Conservation (phyloP, 2,329 filamentous ascomycete genomes). For the Lojkania enalia region DNA sequence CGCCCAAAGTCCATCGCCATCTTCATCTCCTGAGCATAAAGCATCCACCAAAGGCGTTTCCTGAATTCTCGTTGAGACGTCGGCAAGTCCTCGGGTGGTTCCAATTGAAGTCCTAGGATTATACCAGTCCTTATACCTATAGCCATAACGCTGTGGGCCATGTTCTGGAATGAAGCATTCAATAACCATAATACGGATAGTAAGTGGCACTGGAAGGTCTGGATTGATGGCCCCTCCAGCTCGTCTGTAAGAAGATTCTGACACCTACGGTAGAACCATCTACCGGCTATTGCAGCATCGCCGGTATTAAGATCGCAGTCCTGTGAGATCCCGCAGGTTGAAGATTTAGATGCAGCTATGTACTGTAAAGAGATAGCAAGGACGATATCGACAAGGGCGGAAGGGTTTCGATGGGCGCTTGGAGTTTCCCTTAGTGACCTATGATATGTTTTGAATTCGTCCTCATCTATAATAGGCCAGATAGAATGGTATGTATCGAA, state of each 20-base stretch:
- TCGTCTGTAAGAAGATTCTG: constrained; percentile 51
- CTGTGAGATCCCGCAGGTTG: constrained; percentile 6
- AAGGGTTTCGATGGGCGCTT: constrained; percentile 44
- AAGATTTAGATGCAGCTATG: constrained; percentile 33
- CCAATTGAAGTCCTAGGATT: constrained; percentile 54
- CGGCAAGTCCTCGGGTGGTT: constrained; percentile 46
- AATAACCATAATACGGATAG: constrained; percentile 53
- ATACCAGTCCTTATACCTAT: constrained; percentile 52
- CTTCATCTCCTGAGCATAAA: constrained; percentile 54
- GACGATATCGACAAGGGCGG: constrained; percentile 57
- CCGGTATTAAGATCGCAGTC: constrained; percentile 38
- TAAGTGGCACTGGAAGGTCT: constrained; percentile 55
- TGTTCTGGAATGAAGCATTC: constrained; percentile 55
- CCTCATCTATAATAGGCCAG: constrained; percentile 50
- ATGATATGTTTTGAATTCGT: constrained; percentile 51
- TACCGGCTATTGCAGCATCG: constrained; percentile 43
- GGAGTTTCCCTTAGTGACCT: constrained; percentile 27
- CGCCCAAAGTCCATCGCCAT: constrained; percentile 53
- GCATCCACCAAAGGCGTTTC: constrained; percentile 54
- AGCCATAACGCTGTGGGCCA: constrained; percentile 48
- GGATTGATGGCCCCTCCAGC: constrained; percentile 53
- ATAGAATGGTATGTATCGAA: constrained; percentile 53
- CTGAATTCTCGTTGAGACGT: constrained; percentile 45
- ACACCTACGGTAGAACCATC: constrained; percentile 53
- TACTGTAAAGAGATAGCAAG: constrained; percentile 58